phyloP scores from a whole-genome alignment of 805 yeast genomes.

The Pichia phayaonensis region DNA sequence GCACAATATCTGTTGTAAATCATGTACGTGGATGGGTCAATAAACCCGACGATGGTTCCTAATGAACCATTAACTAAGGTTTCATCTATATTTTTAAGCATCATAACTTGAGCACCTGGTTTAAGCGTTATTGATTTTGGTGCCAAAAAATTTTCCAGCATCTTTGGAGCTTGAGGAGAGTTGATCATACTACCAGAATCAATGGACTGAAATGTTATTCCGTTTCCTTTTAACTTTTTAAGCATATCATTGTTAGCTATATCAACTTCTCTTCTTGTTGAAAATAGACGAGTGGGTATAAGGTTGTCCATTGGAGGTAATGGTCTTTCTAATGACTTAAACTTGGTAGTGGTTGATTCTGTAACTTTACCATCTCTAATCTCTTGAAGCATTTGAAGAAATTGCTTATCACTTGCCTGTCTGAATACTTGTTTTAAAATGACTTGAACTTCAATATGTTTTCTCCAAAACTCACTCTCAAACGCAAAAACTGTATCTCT shows the following conservation, averaged over 20 bases:
- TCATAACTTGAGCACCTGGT: constrained; percentile 76
- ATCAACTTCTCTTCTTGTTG: constrained; percentile 69
- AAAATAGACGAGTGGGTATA: constrained; percentile 66
- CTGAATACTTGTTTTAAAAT: constrained; percentile 61
- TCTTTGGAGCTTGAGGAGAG: constrained; percentile 33
- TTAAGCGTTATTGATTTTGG: constrained; percentile 51
- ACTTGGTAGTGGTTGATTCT: constrained; percentile 39
- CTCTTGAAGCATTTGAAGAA: constrained; percentile 69
- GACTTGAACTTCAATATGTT: constrained; percentile 48
- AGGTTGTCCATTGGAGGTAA: constrained; percentile 48
- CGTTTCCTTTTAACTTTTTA: constrained; percentile 35
- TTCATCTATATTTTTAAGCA: constrained; percentile 67
- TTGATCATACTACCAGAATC: constrained; percentile 48
- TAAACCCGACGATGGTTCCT: constrained; percentile 47
- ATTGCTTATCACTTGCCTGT: constrained; percentile 64
- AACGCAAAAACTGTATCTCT: constrained; percentile 46
- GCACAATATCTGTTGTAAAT: constrained; percentile 8
- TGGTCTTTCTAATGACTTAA: constrained; percentile 44
- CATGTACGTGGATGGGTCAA: constrained; percentile 41
- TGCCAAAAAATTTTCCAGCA: constrained; percentile 54
- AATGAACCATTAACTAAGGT: constrained; percentile 70
- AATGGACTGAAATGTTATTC: constrained; percentile 37
- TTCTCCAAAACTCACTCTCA: constrained; percentile 56
- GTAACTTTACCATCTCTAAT: constrained; percentile 58
- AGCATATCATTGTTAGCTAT: constrained; percentile 50